A percentile compares a stretch with the other conserved stretches of the same genome.
phyloP scores from a whole-genome alignment of 345 rosid species.

The Ricinus communis region DNA sequence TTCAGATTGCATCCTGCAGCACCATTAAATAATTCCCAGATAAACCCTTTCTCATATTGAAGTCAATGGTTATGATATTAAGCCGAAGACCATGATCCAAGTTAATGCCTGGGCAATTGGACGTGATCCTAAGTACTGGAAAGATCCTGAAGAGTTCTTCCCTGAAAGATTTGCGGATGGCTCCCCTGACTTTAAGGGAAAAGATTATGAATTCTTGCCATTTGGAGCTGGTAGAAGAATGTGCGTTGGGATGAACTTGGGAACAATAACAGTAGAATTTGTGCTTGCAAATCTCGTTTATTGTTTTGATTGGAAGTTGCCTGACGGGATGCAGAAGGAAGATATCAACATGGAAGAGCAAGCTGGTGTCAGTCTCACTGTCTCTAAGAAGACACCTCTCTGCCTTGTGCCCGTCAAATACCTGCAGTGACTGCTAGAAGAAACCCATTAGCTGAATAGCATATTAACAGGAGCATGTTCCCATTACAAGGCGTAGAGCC shows the following conservation, averaged over 20 bases:
- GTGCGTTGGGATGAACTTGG: conserved; percentile 49
- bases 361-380: conserved; percentile 21
- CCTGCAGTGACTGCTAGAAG: neutral
- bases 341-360: conserved; percentile 41
- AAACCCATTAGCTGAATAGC: no score
- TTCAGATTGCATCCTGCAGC: conserved; percentile 55
- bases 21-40: conserved; percentile 43
- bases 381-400: conserved; percentile 28
- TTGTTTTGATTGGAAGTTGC: conserved; percentile 44
- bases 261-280: conserved; percentile 28
- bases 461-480: no score
- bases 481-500: no score
- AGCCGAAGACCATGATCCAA: conserved; percentile 35
- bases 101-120: conserved; percentile 51
- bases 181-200: conserved; percentile 45
- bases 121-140: conserved; percentile 44
- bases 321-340: conserved; percentile 30
- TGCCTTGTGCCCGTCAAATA: conserved; percentile 33
- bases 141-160: conserved; percentile 35
- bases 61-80: conserved; percentile 41
- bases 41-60: conserved; percentile 33
- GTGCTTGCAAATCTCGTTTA: conserved; percentile 42
- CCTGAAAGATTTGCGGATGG: conserved; percentile 47
- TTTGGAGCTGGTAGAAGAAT: conserved; percentile 58
- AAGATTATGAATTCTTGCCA: conserved; percentile 45